A percentile compares a stretch with the other conserved stretches of the same genome.
phyloP scores from a whole-genome alignment of 2,329 filamentous ascomycete species.

The Rhytidhysteron rufulum region DNA sequence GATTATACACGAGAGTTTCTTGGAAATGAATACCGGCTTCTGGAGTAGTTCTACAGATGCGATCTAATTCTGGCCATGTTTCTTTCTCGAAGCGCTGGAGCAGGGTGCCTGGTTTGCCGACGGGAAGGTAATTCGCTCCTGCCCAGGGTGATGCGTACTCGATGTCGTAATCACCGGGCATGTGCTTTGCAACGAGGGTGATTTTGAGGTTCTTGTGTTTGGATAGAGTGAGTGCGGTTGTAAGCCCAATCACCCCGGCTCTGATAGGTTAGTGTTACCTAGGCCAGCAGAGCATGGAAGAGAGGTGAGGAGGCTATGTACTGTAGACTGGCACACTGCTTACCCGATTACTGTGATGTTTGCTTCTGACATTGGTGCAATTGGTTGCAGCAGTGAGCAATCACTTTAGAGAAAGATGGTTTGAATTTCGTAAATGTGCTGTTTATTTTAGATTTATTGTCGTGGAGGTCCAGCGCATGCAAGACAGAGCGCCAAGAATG shows the following conservation, averaged over 20 bases:
- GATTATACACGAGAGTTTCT: slow-evolving; percentile 53
- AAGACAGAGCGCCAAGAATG: too few relatives aligned
- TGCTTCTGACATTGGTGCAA: slow-evolving; percentile 1
- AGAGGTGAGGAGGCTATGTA: slow-evolving; percentile 5
- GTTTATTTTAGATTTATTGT: too few relatives aligned
- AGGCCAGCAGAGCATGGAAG: not conserved
- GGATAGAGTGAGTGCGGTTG: slow-evolving; percentile 60
- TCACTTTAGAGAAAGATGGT: not conserved
- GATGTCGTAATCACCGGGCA: slow-evolving; percentile 89
- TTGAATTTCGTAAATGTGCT: not conserved
- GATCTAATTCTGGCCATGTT: slow-evolving; percentile 44
- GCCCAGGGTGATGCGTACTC: slow-evolving; percentile 90
- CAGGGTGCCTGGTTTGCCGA: slow-evolving; percentile 38
- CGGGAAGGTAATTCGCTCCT: slow-evolving; percentile 71
- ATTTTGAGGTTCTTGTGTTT: slow-evolving; percentile 54
- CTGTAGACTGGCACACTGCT: slow-evolving; percentile 4
- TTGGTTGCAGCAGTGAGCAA: too few relatives aligned
- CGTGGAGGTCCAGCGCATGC: too few relatives aligned
- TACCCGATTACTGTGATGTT: slow-evolving; percentile 6
- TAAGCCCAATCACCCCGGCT: slow-evolving; percentile 63
- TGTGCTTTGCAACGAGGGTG: slow-evolving; percentile 77
- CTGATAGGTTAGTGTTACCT: slow-evolving; percentile 32
- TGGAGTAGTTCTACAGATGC: slow-evolving; percentile 56
- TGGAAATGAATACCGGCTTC: slow-evolving; percentile 81
- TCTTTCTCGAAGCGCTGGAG: slow-evolving; percentile 39